phyloP scores from a whole-genome alignment of 371 early-diverging fungal species.

The Apophysomyces sp. region DNA sequence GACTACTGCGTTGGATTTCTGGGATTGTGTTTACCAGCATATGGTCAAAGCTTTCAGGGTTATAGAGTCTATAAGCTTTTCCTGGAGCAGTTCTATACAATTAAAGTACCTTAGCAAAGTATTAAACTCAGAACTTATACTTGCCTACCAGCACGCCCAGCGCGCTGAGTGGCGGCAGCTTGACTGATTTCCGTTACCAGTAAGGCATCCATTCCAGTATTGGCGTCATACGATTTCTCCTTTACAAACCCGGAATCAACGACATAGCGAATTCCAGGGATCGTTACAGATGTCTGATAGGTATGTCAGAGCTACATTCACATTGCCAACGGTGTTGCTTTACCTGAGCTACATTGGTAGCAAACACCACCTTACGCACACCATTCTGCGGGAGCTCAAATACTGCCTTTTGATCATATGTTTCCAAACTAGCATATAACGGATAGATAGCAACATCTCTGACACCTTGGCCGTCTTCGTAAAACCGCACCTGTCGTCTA shows the following conservation, averaged over 20 bases:
- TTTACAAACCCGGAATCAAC: conserved; percentile 95
- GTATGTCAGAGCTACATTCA: conserved; percentile 21
- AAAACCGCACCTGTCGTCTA: conserved; percentile 33
- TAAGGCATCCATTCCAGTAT: conserved; percentile 83
- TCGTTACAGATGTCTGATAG: conserved; percentile 66
- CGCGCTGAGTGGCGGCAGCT: conserved; percentile 96
- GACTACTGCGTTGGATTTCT: conserved; percentile 93
- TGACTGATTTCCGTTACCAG: conserved; percentile 80
- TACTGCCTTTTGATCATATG: conserved; percentile 87
- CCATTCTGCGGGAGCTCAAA: conserved; percentile 86
- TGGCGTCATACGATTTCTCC: conserved; percentile 80
- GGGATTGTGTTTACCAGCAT: conserved; percentile 89
- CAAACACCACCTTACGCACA: conserved; percentile 93
- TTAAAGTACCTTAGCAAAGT: conserved; percentile 18
- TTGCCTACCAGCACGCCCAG: conserved; percentile 98
- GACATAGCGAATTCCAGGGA: conserved; percentile 90
- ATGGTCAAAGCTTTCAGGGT: conserved; percentile 79
- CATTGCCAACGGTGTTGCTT: conserved; percentile 62
- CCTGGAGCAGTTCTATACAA: conserved; percentile 69
- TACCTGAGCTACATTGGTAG: conserved; percentile 99
- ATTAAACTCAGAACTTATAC: conserved; percentile 31
- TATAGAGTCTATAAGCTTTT: conserved; percentile 95
- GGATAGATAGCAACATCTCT: conserved; percentile 70
- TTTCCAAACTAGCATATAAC: conserved; percentile 90
- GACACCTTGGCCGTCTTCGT: conserved; percentile 55